A percentile compares a stretch with the other conserved stretches of the same genome.
These are phyloP conservation scores for Lyophyllum semitale DNA, from an alignment of 768 basidiomycete genomes.

Conservation along the genomic window DNA sequence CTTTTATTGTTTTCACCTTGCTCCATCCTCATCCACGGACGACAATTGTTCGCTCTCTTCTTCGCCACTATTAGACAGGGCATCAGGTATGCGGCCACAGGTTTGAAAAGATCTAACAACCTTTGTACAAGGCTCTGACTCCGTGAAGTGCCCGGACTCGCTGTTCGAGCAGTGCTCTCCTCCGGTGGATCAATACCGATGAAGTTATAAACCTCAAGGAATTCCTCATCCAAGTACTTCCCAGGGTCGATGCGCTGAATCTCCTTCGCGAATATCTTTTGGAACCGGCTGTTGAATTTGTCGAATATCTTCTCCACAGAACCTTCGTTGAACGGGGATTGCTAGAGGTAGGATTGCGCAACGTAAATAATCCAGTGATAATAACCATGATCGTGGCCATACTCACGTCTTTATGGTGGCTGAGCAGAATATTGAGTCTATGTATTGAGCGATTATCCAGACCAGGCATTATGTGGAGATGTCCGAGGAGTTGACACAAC, in stretches of 20 bases:
- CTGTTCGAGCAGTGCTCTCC: constrained; percentile 16
- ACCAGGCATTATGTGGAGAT: constrained; percentile 52
- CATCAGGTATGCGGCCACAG: constrained; percentile 11
- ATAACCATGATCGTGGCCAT: background rate
- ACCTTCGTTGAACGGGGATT: constrained; percentile 58
- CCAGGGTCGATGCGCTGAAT: constrained; percentile 39
- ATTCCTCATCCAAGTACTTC: constrained; percentile 40
- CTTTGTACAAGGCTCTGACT: constrained; percentile 15
- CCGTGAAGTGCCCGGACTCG: constrained; percentile 4
- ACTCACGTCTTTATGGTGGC: constrained; percentile 51
- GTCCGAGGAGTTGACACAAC: constrained; percentile 62
- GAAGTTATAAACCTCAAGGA: constrained; percentile 40
- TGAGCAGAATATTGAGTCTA: constrained; percentile 48
- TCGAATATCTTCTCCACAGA: constrained; percentile 55
- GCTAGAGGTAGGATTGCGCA: constrained; percentile 32
- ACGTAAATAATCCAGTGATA: background rate
- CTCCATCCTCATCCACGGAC: constrained; percentile 2
- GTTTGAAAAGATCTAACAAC: background rate
- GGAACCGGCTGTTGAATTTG: constrained; percentile 51
- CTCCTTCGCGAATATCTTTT: constrained; percentile 42
- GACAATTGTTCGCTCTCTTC: constrained; percentile 11
- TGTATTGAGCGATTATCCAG: constrained; percentile 40
- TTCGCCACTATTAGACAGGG: constrained; percentile 14
- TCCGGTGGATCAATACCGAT: constrained; percentile 42
- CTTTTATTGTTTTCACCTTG: constrained; percentile 4